Percentiles rank a stretch among this genome's conserved stretches.
These are phyloP conservation scores for Saccharomyces hybrid DNA, from an alignment of 1,139 yeast species.

Conservation along the genomic window DNA sequence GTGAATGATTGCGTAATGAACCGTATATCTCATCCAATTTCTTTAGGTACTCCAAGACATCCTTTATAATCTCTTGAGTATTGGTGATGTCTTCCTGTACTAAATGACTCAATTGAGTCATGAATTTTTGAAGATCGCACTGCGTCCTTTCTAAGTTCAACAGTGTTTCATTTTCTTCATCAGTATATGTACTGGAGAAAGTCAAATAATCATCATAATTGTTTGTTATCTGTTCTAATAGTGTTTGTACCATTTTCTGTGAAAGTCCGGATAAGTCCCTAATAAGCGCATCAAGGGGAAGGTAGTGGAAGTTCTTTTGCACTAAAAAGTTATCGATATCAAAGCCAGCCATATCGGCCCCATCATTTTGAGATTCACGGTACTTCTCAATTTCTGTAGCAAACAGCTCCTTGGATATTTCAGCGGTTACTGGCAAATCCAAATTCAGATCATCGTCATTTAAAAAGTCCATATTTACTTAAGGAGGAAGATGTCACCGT, in stretches of 20 bases:
- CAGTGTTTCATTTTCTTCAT: constrained; percentile 18
- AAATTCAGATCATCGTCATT: constrained; percentile 19
- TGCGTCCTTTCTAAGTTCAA: constrained; percentile 20
- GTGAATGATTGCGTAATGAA: constrained; percentile 16
- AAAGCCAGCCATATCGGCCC: constrained; percentile 10
- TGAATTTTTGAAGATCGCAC: constrained; percentile 20
- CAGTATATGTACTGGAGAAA: constrained; percentile 22
- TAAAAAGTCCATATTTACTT: constrained; percentile 17
- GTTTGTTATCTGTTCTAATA: constrained; percentile 22
- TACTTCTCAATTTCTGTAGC: constrained; percentile 15
- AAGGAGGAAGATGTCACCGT: not conserved
- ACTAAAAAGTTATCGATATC: constrained; percentile 27
- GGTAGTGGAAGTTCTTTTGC: constrained; percentile 27
- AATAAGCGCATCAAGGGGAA: constrained; percentile 25
- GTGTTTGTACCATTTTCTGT: constrained; percentile 18
- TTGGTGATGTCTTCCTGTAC: constrained; percentile 17
- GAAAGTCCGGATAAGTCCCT: constrained; percentile 22
- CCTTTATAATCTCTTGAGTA: constrained; percentile 21
- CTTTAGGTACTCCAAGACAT: constrained; percentile 25
- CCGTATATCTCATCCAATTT: constrained; percentile 20
- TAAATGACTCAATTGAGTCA: constrained; percentile 16
- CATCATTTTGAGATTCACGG: constrained; percentile 7
- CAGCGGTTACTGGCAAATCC: constrained; percentile 23
- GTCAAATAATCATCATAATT: constrained; percentile 23
- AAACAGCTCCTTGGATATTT: constrained; percentile 25